Evolutionary conservation across 192 early-diverging fungal species (phyloP).

Genomic region (Linnemannia schmuckeri): DNA sequence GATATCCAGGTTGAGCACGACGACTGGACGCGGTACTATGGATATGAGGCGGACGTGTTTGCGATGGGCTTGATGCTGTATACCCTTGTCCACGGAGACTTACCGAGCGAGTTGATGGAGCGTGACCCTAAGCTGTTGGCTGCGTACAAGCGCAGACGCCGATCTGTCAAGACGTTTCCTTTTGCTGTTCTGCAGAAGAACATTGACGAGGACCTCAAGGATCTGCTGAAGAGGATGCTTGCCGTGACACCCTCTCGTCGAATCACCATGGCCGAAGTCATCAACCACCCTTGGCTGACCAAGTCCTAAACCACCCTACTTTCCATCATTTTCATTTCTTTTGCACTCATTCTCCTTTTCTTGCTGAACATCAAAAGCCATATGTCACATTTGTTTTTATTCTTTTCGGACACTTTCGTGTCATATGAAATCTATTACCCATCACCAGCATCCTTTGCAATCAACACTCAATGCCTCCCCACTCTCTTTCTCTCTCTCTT

Average conservation of each 20-base stretch:
- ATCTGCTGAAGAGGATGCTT: constrained; percentile 12
- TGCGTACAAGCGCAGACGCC: constrained; percentile 15
- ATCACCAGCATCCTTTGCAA: neutral
- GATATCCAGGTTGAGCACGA: neutral
- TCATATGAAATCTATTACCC: neutral
- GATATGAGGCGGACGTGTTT: constrained; percentile 85
- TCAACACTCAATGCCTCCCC: neutral
- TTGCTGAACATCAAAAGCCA: neutral
- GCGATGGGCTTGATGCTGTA: constrained; percentile 90
- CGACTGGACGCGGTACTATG: constrained; percentile 17
- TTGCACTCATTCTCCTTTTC: neutral
- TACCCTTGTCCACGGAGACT: constrained; percentile 81
- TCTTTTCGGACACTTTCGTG: neutral
- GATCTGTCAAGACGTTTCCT: constrained; percentile 8
- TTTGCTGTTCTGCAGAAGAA: constrained; percentile 9
- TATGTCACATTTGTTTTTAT: neutral
- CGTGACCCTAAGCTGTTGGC: neutral
- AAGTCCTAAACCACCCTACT: neutral
- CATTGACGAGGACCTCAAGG: constrained; percentile 1
- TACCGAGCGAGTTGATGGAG: constrained; percentile 53
- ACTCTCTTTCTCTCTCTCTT: neutral
- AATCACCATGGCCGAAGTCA: constrained; percentile 9
- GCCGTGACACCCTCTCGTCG: neutral
- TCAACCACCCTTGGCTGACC: constrained; percentile 5
- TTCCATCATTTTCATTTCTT: neutral